Conservation (phyloP, 2,329 filamentous ascomycete species). For the Ophiostoma tasmaniense region DNA sequence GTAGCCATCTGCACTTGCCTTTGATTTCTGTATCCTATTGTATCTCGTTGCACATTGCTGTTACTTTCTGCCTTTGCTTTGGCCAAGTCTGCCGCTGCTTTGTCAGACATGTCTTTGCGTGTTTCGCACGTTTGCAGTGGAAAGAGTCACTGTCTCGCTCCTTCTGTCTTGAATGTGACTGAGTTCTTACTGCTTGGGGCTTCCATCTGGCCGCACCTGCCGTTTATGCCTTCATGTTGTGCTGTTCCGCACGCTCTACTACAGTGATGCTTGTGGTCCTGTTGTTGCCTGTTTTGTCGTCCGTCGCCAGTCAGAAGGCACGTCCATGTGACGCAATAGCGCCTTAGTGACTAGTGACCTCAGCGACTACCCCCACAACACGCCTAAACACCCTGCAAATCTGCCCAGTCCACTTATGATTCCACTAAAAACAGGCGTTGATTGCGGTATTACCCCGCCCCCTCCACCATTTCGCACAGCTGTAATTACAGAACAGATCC, state of each 20-base stretch:
- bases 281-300: background rate
- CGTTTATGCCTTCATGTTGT: background rate
- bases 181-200: background rate
- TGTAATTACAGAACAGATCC: background rate
- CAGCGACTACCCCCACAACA: background rate
- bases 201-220: background rate
- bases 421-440: slow-evolving; percentile 1
- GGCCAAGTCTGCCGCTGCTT: background rate
- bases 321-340: slow-evolving; percentile 5
- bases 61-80: background rate
- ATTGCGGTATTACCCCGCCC: slow-evolving; percentile 1
- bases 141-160: background rate
- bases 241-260: background rate
- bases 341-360: background rate
- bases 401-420: slow-evolving; percentile 1
- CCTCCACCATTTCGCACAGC: background rate
- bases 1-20: too few species aligned
- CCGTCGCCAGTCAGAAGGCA: background rate
- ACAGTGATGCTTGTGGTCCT: background rate
- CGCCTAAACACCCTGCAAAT: background rate
- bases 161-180: background rate
- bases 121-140: background rate
- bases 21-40: too few species aligned
- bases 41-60: too few species aligned
- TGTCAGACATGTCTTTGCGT: background rate